Base-by-base conservation (phyloP, 805 yeast genomes). In the Kuraishia molischiana region DNA sequence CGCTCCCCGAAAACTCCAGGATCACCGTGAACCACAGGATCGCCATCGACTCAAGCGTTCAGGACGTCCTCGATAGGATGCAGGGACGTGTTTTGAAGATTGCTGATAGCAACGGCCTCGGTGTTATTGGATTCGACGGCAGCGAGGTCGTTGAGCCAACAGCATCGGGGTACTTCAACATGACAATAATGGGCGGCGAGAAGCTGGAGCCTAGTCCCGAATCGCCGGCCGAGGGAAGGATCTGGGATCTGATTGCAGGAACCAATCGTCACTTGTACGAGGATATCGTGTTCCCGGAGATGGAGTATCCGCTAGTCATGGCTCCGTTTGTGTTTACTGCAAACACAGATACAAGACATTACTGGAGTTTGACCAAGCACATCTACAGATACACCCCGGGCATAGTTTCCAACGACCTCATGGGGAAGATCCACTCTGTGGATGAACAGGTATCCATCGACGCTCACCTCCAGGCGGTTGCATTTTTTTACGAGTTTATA, bases 1-100 rank as follows among this genome's bases (percentile, higher is more conserved):
- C 89, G 1, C 58, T 82, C 35, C 90, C 92, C 2, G 90, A 82
- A 50, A 56, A 62, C 26, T 70, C 72, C 3, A 56, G 58, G 19
- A 59, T 74, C 35, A 53, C 64, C 21, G 63, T 78, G 32, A 81
- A 83, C 54, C 77, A 78, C 50, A 66, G 90, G 48, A 62, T 83
- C 39, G 69, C 74, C 17, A 58, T 77, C 28, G 85, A 74, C 41
- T 67, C 77, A 13, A 58, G 67, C 18, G 63, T 70, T 1, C 56
- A 61, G 4, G 67, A 62, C 15, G 69, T 67, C 3, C 46, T 60
- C 14, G 62, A 64, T 17, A 62, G 60, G 37, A 59, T 71, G 39
- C 38, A 53, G 17, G 38, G 51, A 13, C 56, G 66, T 29, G 67
- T 67, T 14, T 38, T 48, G 34, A 48, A 46, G 19, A 55, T 72